Base-by-base conservation (phyloP, 2,329 filamentous ascomycete species). In the Ophiocordyceps camponoti-saundersi region DNA sequence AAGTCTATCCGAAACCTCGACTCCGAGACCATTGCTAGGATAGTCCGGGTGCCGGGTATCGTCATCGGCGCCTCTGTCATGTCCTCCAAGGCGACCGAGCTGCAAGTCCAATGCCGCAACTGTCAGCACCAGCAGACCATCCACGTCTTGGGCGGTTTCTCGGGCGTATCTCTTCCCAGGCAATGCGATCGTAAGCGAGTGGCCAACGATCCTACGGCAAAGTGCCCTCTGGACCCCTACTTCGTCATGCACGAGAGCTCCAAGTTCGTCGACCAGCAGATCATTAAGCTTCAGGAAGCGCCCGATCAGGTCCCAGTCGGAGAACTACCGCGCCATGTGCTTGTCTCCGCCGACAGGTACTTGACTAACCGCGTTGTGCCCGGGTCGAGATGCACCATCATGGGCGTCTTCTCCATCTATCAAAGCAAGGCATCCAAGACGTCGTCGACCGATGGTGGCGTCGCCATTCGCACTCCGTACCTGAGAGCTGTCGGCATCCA, bases 361-460 rank as follows among this genome's bases (percentile, higher is more conserved):
- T 71, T 98, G 44, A 92, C 90, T 12, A 98, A 98, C 61, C 79
- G 88, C 46, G 92, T 98, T 3, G 89, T 98, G 3, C 92, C 92
- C 6, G 92, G 92, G 29, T 93, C 90, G 45, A 77, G 90, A 61
- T 98, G 92, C 62, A 94, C 88, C 3, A 75, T 98, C 18, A 96
- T 92, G 77, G 92, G 92, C 20, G 87, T 98, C 32, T 98, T 95
- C 68, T 95, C 90, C 29, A 96, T 96, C 58, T 98, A 95, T 64
- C 87, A 95, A 62, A 84, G 82, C 55, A 96, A 96, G 64, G 84
- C 82, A 40, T 82, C 78, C 41, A 93, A 89, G 63, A 84, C 82
- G 55, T 79, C 77, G 5, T 77, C 73, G 18, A 78, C 75, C 2
- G 81, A 80, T 46, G 82, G 82, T 2, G 92, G 92, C 1, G 89